Percentiles rank a stretch among this genome's conserved stretches.
Evolutionary conservation across 2,329 filamentous ascomycete species (phyloP).

Genomic region (Aspergillus ustus): DNA sequence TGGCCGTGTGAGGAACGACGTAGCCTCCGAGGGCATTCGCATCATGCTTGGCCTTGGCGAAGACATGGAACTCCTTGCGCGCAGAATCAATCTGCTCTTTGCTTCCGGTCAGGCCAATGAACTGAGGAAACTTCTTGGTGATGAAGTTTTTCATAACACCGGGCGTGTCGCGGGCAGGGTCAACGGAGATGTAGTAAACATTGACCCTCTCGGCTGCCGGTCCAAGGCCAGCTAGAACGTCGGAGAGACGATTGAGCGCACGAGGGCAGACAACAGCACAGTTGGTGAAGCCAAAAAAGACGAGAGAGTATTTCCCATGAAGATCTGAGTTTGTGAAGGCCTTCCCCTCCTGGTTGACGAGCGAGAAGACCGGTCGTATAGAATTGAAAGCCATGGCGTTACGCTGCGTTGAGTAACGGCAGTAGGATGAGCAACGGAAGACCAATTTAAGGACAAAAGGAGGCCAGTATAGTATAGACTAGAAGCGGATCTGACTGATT

Average conservation of each 20-base stretch:
- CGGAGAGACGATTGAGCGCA: neutral
- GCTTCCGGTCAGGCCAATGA: conserved; percentile 7
- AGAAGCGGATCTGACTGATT: neutral
- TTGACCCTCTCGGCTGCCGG: neutral
- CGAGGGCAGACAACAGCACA: conserved; percentile 4
- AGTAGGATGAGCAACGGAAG: neutral
- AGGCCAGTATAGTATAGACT: neutral
- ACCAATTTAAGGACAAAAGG: neutral
- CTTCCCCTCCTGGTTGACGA: conserved; percentile 4
- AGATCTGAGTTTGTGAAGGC: neutral
- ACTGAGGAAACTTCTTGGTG: neutral
- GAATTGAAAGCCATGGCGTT: neutral
- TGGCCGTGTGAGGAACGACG: conserved; percentile 5
- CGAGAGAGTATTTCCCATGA: conserved; percentile 3
- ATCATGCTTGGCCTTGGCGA: conserved; percentile 5
- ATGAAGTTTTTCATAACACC: conserved; percentile 1
- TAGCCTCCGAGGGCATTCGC: neutral
- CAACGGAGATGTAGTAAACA: conserved; percentile 6
- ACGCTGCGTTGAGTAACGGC: neutral
- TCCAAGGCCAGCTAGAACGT: neutral
- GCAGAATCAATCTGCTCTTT: conserved; percentile 4
- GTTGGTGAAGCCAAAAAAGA: conserved; percentile 15
- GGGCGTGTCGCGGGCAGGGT: conserved; percentile 6
- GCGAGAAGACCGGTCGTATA: neutral
- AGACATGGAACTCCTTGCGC: conserved; percentile 1